Percentiles rank a stretch among this genome's conserved stretches.
phyloP scores from a whole-genome alignment of 176 grass and related monocot genomes.

The Musa beccarii region DNA sequence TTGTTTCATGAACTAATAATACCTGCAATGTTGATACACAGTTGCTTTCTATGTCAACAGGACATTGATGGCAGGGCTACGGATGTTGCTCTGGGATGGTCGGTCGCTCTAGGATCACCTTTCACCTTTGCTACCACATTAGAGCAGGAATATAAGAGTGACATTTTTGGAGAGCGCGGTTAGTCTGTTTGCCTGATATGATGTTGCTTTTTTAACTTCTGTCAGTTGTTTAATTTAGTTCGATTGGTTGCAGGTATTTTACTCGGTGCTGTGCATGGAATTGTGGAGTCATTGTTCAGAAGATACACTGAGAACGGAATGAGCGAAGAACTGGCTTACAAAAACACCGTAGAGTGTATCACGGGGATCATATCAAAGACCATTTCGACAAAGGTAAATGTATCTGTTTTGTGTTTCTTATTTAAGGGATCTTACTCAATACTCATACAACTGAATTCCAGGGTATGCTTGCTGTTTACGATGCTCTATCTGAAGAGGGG shows the following conservation, averaged over 20 bases:
- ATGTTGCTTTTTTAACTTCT: background rate
- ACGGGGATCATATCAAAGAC: slow-evolving; percentile 72
- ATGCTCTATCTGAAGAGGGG: slow-evolving; percentile 43
- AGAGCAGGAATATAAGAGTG: slow-evolving; percentile 74
- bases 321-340: slow-evolving; percentile 52
- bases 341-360: slow-evolving; percentile 69
- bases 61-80: slow-evolving; percentile 80
- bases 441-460: slow-evolving; percentile 8
- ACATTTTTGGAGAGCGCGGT: slow-evolving; percentile 84
- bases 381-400: slow-evolving; percentile 56
- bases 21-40: background rate
- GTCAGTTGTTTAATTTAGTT: slow-evolving; percentile 12
- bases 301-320: slow-evolving; percentile 74
- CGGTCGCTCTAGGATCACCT: slow-evolving; percentile 71
- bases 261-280: slow-evolving; percentile 60
- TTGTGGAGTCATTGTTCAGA: slow-evolving; percentile 66
- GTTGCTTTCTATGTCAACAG: slow-evolving; percentile 10
- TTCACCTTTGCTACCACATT: slow-evolving; percentile 66
- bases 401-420: background rate
- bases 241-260: slow-evolving; percentile 41
- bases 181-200: background rate
- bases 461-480: slow-evolving; percentile 72
- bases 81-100: slow-evolving; percentile 83
- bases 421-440: background rate
- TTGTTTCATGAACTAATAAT: background rate